Percentiles rank a stretch among this genome's conserved stretches.
Evolutionary conservation across 345 rosid genomes (phyloP).

Genomic region (Mallotus nudiflorus): DNA sequence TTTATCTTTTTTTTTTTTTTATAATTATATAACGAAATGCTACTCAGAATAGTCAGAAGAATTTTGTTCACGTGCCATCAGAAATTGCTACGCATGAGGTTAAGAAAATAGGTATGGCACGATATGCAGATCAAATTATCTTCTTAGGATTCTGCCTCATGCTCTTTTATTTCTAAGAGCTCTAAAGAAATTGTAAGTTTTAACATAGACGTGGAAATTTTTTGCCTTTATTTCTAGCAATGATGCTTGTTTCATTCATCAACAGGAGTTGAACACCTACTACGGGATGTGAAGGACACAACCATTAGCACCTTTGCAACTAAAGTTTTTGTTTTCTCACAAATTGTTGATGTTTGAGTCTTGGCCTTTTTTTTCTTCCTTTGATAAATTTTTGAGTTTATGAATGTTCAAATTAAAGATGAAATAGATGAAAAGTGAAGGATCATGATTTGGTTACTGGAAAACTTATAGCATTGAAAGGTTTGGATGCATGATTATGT

Average conservation of each 20-base stretch:
- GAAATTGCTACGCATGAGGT: constrained; percentile 91
- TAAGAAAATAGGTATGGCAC: constrained; percentile 78
- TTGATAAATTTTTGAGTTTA: not conserved
- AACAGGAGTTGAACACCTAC: constrained; percentile 77
- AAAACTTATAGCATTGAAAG: constrained; percentile 72
- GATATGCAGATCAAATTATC: not conserved
- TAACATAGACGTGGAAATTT: not conserved
- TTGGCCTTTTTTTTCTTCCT: not conserved
- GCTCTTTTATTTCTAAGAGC: not conserved
- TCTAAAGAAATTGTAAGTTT: not conserved
- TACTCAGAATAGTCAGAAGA: constrained; percentile 84
- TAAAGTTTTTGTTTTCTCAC: constrained; percentile 42
- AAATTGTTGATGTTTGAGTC: not conserved
- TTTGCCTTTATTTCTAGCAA: not conserved
- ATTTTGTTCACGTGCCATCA: constrained; percentile 69
- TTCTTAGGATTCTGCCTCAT: not conserved
- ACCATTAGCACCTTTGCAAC: constrained; percentile 84
- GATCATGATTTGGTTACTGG: constrained; percentile 31
- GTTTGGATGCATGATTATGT: constrained; percentile 73
- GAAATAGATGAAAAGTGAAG: not conserved
- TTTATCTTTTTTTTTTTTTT: not conserved
- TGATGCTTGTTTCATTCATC: not conserved
- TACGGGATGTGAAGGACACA: constrained; percentile 87
- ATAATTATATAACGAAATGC: constrained; percentile 68
- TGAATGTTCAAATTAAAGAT: not conserved